phyloP scores from a whole-genome alignment of 495 filamentous ascomycete species.

The Letharia columbiana region DNA sequence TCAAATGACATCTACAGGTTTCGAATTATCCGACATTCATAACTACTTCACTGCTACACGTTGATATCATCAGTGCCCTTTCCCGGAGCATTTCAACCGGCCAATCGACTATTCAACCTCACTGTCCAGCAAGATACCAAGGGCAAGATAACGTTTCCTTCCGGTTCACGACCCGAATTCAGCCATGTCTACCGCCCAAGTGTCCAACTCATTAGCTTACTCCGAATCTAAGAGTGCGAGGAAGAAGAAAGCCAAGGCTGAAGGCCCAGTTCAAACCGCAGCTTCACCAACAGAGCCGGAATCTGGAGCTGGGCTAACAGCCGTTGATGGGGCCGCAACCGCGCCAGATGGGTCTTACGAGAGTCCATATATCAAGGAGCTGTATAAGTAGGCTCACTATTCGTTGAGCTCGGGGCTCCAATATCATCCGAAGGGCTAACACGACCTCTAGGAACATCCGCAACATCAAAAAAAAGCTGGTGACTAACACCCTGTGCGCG shows the following conservation, averaged over 20 bases:
- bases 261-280: slow-evolving; percentile 22
- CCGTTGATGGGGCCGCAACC: slow-evolving; percentile 34
- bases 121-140: not conserved
- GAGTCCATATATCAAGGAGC: slow-evolving; percentile 69
- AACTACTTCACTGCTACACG: not conserved
- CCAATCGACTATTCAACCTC: not conserved
- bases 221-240: slow-evolving; percentile 36
- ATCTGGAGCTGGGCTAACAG: slow-evolving; percentile 19
- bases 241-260: slow-evolving; percentile 35
- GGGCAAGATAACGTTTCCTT: not conserved
- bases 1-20: not conserved
- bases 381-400: slow-evolving; percentile 60
- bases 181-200: slow-evolving; percentile 17
- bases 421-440: slow-evolving; percentile 12
- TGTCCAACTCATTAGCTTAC: slow-evolving; percentile 24
- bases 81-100: not conserved
- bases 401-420: not conserved
- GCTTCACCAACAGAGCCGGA: slow-evolving; percentile 21
- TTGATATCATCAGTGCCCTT: not conserved
- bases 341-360: slow-evolving; percentile 52
- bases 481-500: slow-evolving; percentile 36
- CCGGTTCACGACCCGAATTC: not conserved
- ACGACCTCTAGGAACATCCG: slow-evolving; percentile 61
- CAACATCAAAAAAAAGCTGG: slow-evolving; percentile 80
- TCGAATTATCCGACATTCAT: not conserved